Base-by-base conservation (phyloP, 2,329 filamentous ascomycete genomes). In the Penicillium sp. region DNA sequence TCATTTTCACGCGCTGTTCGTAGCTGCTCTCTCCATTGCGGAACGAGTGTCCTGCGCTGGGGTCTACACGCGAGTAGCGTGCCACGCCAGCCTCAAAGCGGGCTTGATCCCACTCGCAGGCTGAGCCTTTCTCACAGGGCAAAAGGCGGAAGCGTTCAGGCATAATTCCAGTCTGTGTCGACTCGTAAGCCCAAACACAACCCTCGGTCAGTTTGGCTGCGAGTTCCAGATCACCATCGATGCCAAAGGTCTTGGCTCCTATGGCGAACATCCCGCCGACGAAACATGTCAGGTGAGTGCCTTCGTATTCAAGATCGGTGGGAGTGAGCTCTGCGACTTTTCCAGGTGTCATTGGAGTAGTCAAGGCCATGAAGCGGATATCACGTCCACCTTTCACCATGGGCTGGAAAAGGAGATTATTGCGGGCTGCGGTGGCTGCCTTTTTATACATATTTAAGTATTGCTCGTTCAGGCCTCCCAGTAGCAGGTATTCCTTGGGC, bases 171-270 rank as follows among this genome's bases (percentile, higher is more conserved):
- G 81, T 76, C 1, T 80, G 80, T 6, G 82, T 81, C 10, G 78
- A 75, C 61, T 81, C 78, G 69, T 87, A 87, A 1, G 84, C 81
- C 84, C 84, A 87, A n/a, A 86, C 80, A 67, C 85, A 87, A 4
- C 82, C 82, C 56, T 87, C 80, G 0, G 84, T 82, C 46, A 87
- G 74, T 65, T 84, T 82, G 43, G 78, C 75, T 12, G 82, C 85
- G 51, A 86, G 79, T 0, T 79, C 74, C 59, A 87, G 73, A 63
- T 87, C 84, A 17, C 74, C 73, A 3, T 80, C 71, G n/a, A 82
- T 76, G 15, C 78, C 72, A 68, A 86, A 86, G 1, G 86, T 67
- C 64, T 81, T 83, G 45, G 84, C 81, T 29, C 84, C 85, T 0
- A 87, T 71, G 0, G 81, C 84, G 59, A 86, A 82, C 84, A 87